Evolutionary conservation across 139 green algal genomes (phyloP), one percentile per base, ranked within the genome.

Genomic region (Axilococcus clingmanii): DNA sequence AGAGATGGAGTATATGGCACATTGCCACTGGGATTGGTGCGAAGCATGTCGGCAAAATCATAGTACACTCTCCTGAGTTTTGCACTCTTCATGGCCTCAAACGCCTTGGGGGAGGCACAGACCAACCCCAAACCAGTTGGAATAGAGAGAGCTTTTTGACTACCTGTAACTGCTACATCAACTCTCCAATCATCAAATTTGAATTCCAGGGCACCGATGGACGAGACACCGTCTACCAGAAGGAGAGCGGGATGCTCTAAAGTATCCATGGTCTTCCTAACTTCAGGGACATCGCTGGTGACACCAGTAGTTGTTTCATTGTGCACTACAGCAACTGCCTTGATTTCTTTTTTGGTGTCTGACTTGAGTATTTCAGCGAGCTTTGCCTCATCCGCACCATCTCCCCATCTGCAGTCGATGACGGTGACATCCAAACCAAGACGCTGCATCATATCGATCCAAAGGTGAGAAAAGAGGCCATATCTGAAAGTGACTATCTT

Each of bases 361-460:
- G 74, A 68, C 27, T 59, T 51, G 27, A 97, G 68, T 12, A 69
- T 56, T 48, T 80, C 46, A 4, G 55, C 69, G 41, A 87, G 66
- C 41, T 69, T 73, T 22, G 33, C 69, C 68, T 95, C 85, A 50
- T 94, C 57, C 6, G 79, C 88, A 16, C 88, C 88, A 55, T 88
- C 80, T 22, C 90, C 91, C 90, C 90, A 97, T 7, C 69, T 72
- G 19, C 66, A 59, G 43, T 97, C 91, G 17, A 98, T 64, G 2
- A 93, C 74, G 4, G 71, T 48, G 6, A 98, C 91, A 33, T 97
- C 83, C 36, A 97, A 75, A 14, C 85, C 91, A 32, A 97, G 61
- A n/a, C 89, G 84, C 80, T 95, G 68, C 90, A 93, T 90, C 86
- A 94, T 94, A 74, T 95, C 86, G 28, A 95, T 80, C 86, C 86